Base-by-base conservation (phyloP, 371 early-diverging fungal species). In the Rhizopus arrhizus region DNA sequence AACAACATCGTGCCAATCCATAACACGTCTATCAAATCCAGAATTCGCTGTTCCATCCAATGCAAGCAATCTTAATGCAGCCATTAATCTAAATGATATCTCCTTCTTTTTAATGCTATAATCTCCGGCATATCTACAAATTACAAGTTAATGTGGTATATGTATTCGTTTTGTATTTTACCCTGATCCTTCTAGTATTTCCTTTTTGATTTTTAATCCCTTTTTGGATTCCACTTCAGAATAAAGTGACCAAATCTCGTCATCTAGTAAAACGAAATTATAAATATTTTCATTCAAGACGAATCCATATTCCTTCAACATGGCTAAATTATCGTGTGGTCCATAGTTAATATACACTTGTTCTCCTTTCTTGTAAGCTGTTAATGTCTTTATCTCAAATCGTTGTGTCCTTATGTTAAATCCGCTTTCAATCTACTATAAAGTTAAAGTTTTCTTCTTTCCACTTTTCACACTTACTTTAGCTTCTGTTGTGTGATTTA, bases 321-420 rank as follows among this genome's bases (percentile, higher is more conserved):
- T 81, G 47, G 84, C 84, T 36, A 73, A 58, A 53, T 85, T 85
- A 46, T 83, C 84, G 49, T 85, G 86, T 3, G 83, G 81, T 0
- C 86, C 86, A 62, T 85, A 85, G 47, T 82, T 82, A 56, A 85
- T 83, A 60, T 75, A 83, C 0, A 79, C 80, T 66, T 85, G 84
- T 52, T 83, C 78, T 6, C 86, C 84, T 50, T 77, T 75, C 29
- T 72, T 72, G 60, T 85, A 85, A 0, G 82, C 78, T 11, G 77
- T 74, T 29, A 81, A 46, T 11, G 86, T 85, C 43, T 70, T 75
- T 56, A 85, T 85, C 50, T 84, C 78, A 62, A 83, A 85, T 7
- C 81, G 70, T 61, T 83, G 77, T 9, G 73, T 78, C 35, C 73
- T 70, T 11, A 61, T 56, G 59, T 83, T 82, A 45, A 75, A 82